Percentiles rank a stretch among this genome's conserved stretches.
phyloP scores from a whole-genome alignment of 169 alveolate genomes.

The Theileria luwenshuni region DNA sequence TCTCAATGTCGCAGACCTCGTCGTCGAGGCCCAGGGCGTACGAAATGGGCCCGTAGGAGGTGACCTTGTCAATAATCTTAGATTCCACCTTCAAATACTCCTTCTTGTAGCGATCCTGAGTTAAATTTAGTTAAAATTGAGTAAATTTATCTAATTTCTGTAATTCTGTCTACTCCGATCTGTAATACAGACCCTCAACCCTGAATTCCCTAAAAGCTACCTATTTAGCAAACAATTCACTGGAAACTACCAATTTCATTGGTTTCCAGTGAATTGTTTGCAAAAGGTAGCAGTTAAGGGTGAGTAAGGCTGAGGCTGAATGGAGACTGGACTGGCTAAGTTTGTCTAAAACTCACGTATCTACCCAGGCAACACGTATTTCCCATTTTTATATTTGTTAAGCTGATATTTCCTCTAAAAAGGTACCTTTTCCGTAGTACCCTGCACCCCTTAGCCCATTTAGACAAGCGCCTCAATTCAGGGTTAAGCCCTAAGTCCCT shows the following conservation, averaged over 20 bases:
- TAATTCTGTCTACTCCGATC: too few species aligned
- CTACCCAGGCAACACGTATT: constrained; percentile 63
- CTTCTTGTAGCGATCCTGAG: constrained; percentile 44
- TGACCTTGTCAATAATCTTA: constrained; percentile 51
- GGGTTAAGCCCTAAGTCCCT: neutral
- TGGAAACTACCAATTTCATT: too few species aligned
- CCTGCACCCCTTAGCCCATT: constrained; percentile 68
- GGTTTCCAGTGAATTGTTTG: too few species aligned
- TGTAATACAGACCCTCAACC: too few species aligned
- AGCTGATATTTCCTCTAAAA: neutral
- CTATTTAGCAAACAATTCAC: too few species aligned
- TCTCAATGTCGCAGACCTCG: constrained; percentile 40
- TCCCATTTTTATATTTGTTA: constrained; percentile 39
- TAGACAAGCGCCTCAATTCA: neutral
- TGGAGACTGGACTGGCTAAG: too few species aligned
- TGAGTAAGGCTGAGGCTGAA: too few species aligned
- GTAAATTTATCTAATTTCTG: too few species aligned
- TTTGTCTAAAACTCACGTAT: constrained; percentile 45
- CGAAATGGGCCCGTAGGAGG: constrained; percentile 63
- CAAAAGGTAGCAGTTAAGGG: too few species aligned
- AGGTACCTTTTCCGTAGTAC: neutral
- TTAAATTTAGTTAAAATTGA: neutral
- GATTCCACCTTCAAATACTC: constrained; percentile 54
- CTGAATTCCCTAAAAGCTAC: too few species aligned
- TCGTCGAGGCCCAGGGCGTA: constrained; percentile 63